These are phyloP conservation scores for Salix viminalis DNA, from an alignment of 345 rosid genomes.

Conservation along the genomic window DNA sequence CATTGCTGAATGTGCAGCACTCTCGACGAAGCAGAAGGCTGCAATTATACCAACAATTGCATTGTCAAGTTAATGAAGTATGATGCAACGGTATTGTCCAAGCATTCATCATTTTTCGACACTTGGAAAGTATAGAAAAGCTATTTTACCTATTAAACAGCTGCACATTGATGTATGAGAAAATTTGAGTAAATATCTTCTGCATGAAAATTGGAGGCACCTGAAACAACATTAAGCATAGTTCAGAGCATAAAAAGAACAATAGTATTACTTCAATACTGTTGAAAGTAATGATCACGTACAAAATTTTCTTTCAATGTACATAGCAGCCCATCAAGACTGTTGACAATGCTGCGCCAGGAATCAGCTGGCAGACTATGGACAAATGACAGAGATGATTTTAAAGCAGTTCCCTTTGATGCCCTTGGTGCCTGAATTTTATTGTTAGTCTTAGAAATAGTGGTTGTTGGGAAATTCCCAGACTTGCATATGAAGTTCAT, in stretches of 20 bases:
- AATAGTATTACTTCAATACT: background rate
- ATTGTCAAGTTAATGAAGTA: background rate
- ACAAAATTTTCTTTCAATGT: slow-evolving; percentile 26
- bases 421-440: slow-evolving; percentile 20
- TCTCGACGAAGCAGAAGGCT: slow-evolving; percentile 30
- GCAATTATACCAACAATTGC: background rate
- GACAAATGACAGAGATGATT: slow-evolving; percentile 2
- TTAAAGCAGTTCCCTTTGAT: slow-evolving; percentile 15
- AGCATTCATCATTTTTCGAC: background rate
- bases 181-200: slow-evolving; percentile 20
- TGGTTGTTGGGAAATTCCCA: background rate
- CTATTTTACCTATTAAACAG: slow-evolving; percentile 27
- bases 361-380: background rate
- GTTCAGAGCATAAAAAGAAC: background rate
- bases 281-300: background rate
- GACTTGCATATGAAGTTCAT: background rate
- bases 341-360: slow-evolving; percentile 21
- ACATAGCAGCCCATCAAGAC: slow-evolving; percentile 12
- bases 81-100: background rate
- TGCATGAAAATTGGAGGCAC: slow-evolving; percentile 21
- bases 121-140: background rate
- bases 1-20: slow-evolving; percentile 27
- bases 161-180: slow-evolving; percentile 21
- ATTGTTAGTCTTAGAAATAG: background rate
- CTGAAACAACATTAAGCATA: slow-evolving; percentile 7